These are phyloP conservation scores for Chaetothyriales sp. DNA, from an alignment of 2,329 filamentous ascomycete species.

Conservation along the genomic window DNA sequence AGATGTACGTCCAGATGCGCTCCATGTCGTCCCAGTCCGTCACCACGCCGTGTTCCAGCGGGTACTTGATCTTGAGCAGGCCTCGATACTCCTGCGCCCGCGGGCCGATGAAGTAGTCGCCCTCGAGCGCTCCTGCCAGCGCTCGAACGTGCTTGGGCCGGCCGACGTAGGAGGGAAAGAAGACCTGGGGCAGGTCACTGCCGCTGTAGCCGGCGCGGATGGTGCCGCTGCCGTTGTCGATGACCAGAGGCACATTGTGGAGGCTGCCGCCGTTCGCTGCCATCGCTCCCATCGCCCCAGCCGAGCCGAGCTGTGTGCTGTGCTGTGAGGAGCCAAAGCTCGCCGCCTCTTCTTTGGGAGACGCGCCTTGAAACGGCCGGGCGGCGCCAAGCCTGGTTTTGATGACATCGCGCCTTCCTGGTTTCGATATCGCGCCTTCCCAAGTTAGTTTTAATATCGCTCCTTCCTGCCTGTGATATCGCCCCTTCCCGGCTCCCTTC, in stretches of 20 bases:
- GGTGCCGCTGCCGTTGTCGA: conserved; percentile 96
- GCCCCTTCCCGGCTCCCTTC: too few relatives aligned
- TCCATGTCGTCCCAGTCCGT: conserved; percentile 99
- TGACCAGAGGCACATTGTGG: conserved; percentile 95
- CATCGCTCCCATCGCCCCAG: too few relatives aligned
- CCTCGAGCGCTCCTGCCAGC: conserved; percentile 89
- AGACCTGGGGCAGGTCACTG: conserved; percentile 89
- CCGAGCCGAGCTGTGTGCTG: neutral
- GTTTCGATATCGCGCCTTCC: too few relatives aligned
- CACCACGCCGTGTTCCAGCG: conserved; percentile 92
- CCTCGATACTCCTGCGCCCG: conserved; percentile 83
- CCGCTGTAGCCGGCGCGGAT: conserved; percentile 95
- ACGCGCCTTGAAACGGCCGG: neutral
- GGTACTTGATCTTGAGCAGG: conserved; percentile 88
- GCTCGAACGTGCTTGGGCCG: conserved; percentile 90
- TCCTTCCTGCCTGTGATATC: too few relatives aligned
- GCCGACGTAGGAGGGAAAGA: conserved; percentile 93
- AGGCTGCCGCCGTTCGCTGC: conserved; percentile 35
- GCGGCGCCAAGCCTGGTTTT: neutral
- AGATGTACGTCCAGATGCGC: conserved; percentile 97
- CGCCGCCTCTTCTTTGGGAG: neutral
- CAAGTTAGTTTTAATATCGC: neutral
- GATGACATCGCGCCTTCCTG: neutral
- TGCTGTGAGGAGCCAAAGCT: neutral
- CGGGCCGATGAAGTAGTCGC: conserved; percentile 91